Evolutionary conservation across 192 early-diverging fungal species (phyloP).

Genomic region (Haplosporangium gracile): DNA sequence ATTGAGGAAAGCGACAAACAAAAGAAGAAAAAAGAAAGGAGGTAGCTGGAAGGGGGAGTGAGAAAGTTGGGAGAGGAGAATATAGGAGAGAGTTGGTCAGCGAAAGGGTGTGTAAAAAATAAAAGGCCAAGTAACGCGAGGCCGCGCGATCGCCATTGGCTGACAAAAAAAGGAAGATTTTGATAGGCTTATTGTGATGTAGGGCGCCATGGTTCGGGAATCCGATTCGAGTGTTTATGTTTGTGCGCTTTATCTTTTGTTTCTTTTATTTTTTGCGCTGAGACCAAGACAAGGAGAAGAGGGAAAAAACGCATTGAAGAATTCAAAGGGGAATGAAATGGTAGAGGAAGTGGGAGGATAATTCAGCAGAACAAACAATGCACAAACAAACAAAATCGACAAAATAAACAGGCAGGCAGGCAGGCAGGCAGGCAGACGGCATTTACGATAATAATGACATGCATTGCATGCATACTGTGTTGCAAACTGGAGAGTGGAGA

Average conservation of each 20-base stretch:
- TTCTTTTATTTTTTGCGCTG: not conserved
- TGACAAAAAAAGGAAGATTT: not conserved
- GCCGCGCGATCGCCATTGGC: not conserved
- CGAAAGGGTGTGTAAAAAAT: not conserved
- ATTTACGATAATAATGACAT: not conserved
- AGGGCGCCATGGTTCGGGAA: not conserved
- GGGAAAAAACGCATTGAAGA: not conserved
- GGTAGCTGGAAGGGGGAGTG: not conserved
- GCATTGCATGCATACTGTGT: conserved; percentile 3
- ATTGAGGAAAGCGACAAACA: not conserved
- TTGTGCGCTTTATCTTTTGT: not conserved
- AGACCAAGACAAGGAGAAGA: not conserved
- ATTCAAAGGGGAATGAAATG: not conserved
- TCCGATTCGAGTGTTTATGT: not conserved
- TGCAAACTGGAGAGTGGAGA: not conserved
- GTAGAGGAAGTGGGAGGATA: not conserved
- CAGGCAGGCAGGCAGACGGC: not conserved
- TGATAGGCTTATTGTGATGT: not conserved
- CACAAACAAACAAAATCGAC: too few species aligned
- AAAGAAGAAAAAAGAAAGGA: not conserved
- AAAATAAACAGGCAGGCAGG: not conserved
- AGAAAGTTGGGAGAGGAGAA: not conserved
- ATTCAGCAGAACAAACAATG: not conserved
- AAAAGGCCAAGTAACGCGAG: not conserved
- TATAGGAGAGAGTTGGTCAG: conserved; percentile 1